phyloP scores from a whole-genome alignment of 2,329 filamentous ascomycete genomes.

The Verticillium alfalfae region DNA sequence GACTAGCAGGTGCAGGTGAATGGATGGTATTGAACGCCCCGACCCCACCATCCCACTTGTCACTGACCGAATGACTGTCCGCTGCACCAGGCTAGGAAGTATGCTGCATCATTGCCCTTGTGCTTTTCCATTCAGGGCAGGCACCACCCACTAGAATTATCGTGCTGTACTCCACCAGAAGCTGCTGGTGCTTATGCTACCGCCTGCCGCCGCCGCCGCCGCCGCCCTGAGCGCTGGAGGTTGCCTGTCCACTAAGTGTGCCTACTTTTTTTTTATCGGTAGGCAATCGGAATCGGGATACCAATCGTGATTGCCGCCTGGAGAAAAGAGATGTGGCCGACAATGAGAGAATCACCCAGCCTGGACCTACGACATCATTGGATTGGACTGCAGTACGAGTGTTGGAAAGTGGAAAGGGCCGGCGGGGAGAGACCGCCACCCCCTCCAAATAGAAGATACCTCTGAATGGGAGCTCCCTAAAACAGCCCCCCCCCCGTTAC shows the following conservation, averaged over 20 bases:
- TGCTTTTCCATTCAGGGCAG: neutral
- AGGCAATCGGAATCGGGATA: neutral
- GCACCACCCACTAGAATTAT: neutral
- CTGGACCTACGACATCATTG: neutral
- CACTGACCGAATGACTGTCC: neutral
- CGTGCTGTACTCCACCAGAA: neutral
- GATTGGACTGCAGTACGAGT: neutral
- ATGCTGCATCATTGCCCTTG: neutral
- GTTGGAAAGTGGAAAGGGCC: neutral
- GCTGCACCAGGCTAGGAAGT: neutral
- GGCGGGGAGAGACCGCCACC: neutral
- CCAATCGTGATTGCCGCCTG: neutral
- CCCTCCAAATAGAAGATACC: no score
- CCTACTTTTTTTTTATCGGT: no score
- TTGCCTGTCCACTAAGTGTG: no score
- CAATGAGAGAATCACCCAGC: neutral
- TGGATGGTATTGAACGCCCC: neutral
- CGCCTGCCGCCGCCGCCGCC: neutral
- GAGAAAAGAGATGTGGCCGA: neutral
- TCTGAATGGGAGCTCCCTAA: no score
- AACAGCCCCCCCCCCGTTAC: neutral
- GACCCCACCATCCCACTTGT: neutral
- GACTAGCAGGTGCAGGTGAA: neutral
- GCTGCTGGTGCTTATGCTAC: neutral
- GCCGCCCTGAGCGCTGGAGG: neutral